phyloP scores from a whole-genome alignment of 2,329 filamentous ascomycete genomes.

The Fusarium globosum region DNA sequence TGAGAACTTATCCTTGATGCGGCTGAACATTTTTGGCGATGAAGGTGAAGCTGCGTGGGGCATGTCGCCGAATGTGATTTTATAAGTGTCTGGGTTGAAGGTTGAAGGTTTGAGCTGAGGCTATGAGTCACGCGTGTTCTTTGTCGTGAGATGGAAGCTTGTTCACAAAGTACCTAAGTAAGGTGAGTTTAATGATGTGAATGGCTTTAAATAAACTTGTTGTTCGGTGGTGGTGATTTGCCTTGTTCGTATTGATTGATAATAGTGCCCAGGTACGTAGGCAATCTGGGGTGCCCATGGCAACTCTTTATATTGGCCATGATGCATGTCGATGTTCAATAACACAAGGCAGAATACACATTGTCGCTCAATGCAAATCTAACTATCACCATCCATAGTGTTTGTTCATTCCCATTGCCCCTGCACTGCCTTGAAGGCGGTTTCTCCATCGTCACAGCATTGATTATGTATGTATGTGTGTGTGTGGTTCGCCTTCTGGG shows the following conservation, averaged over 20 bases:
- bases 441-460: neutral
- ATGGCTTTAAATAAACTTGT: neutral
- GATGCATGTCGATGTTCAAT: neutral
- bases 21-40: constrained; percentile 34
- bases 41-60: constrained; percentile 19
- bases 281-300: no score
- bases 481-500: neutral
- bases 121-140: neutral
- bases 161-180: constrained; percentile 4
- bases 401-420: neutral
- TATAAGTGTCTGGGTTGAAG: neutral
- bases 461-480: neutral
- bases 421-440: neutral
- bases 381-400: neutral
- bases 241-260: neutral
- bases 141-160: neutral
- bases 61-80: constrained; percentile 4
- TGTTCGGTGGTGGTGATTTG: neutral
- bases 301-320: neutral
- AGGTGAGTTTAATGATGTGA: neutral
- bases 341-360: neutral
- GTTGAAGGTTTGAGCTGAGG: neutral
- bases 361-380: neutral
- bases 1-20: constrained; percentile 51
- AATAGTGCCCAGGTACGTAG: neutral